A percentile compares a stretch with the other conserved stretches of the same genome.
These are phyloP conservation scores for Clonostachys solani DNA, from an alignment of 2,329 filamentous ascomycete species.

Conservation along the genomic window DNA sequence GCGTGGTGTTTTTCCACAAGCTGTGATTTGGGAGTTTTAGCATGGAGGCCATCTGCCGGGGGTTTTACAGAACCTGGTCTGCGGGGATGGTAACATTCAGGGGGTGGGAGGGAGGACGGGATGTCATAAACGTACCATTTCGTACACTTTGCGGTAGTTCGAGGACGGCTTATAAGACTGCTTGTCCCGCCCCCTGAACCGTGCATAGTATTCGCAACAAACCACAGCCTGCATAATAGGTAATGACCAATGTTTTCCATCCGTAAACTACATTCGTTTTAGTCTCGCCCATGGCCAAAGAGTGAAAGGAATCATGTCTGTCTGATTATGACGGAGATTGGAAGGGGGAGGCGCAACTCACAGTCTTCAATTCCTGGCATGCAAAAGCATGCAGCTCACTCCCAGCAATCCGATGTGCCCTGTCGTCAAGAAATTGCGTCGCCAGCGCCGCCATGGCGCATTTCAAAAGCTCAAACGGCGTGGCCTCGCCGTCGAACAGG, in stretches of 20 bases:
- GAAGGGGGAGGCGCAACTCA: slow-evolving; percentile 26
- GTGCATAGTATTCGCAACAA: slow-evolving; percentile 50
- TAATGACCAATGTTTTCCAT: slow-evolving; percentile 35
- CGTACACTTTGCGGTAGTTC: slow-evolving; percentile 44
- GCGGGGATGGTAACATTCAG: no score
- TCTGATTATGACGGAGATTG: slow-evolving; percentile 1
- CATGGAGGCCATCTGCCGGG: not conserved
- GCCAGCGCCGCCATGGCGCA: slow-evolving; percentile 56
- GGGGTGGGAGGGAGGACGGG: no score
- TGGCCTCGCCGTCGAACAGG: slow-evolving; percentile 16
- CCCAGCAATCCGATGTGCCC: slow-evolving; percentile 45
- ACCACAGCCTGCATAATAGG: slow-evolving; percentile 49
- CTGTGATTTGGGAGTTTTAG: not conserved
- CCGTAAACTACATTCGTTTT: slow-evolving; percentile 27
- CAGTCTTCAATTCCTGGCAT: slow-evolving; percentile 42
- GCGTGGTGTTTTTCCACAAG: slow-evolving; percentile 10
- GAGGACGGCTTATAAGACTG: slow-evolving; percentile 40
- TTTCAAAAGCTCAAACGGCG: slow-evolving; percentile 35
- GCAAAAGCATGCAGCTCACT: slow-evolving; percentile 47
- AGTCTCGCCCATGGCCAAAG: not conserved
- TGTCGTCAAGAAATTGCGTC: slow-evolving; percentile 42
- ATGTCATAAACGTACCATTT: slow-evolving; percentile 40
- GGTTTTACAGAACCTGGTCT: no score
- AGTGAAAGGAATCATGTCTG: not conserved
- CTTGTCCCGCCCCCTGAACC: slow-evolving; percentile 47